Evolutionary conservation across 805 yeast species (phyloP).

Genomic region (Grigorovia humatica): DNA sequence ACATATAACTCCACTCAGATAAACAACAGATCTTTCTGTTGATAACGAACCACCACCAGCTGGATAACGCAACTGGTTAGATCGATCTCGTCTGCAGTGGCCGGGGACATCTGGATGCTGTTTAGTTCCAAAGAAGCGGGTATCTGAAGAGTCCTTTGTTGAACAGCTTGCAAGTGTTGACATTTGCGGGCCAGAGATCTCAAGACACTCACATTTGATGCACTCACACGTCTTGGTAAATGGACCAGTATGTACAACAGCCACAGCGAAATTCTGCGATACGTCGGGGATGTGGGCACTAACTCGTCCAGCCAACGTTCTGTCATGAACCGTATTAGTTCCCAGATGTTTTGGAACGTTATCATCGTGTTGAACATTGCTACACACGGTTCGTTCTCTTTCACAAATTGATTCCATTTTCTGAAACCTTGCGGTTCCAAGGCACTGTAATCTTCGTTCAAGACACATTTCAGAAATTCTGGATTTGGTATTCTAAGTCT

Average conservation of each 20-base stretch:
- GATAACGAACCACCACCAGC: background rate
- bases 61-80: background rate
- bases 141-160: background rate
- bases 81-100: background rate
- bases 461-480: constrained; percentile 10
- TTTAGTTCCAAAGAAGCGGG: background rate
- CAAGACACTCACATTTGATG: constrained; percentile 19
- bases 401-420: constrained; percentile 22
- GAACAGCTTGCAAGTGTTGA: background rate
- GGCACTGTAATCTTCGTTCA: constrained; percentile 5
- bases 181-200: constrained; percentile 25
- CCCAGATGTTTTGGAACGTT: constrained; percentile 14
- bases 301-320: constrained; percentile 21
- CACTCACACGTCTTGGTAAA: constrained; percentile 17
- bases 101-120: background rate
- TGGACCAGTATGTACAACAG: constrained; percentile 19
- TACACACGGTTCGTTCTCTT: constrained; percentile 21
- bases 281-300: constrained; percentile 7
- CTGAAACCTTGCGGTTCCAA: constrained; percentile 17
- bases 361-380: constrained; percentile 10
- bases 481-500: constrained; percentile 9
- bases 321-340: constrained; percentile 18
- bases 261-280: constrained; percentile 15
- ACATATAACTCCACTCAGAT: background rate
- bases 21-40: background rate